Evolutionary conservation across 192 early-diverging fungal genomes (phyloP), one percentile per base, ranked within the genome.

Genomic region (Fimicolochytrium jonesii): DNA sequence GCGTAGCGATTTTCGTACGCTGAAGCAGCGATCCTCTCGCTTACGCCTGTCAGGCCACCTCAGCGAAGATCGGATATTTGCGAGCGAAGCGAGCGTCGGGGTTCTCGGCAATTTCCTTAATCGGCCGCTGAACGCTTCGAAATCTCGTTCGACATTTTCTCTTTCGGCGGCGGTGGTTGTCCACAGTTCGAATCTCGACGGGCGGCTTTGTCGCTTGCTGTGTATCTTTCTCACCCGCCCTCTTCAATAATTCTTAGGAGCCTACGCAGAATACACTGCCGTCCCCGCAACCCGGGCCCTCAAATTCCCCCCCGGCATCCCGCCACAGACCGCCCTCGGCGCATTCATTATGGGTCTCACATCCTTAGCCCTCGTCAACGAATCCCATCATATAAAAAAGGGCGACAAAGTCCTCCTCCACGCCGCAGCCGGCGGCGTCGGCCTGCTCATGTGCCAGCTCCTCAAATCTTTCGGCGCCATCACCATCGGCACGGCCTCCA

Each of bases 381-480:
- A 87, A 26, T 78, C 82, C 10, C 90, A 93, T 64, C 49, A 64
- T 20, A 90, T 95, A 30, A 75, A 87, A 66, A 34, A 48, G 3
- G 78, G 82, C 37, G 89, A 94, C 69, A 89, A 76, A 68, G 81
- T 97, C 52, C 71, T 97, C 33, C 79, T 97, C 29, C 88, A 92
- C 55, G 92, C 94, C 3, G 91, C 88, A 2, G 94, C 92, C 15
- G 92, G 94, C 6, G 94, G 92, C 31, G 87, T 89, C 20, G 94
- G 94, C 2, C 75, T 82, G 18, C 66, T 92, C 18, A 72, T 95
- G 29, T 78, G 85, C 26, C 93, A 94, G 69, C 46, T 95, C 48
- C 76, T 77, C 68, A 86, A 85, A 53, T 56, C 78, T 6, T 52
- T 82, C 2, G 94, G 94, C 5, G 94, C 93, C 20, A 78, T 75